A percentile compares a stretch with the other conserved stretches of the same genome.
Conservation (phyloP, 2,329 filamentous ascomycete genomes). For the Sporothrix globosa region DNA sequence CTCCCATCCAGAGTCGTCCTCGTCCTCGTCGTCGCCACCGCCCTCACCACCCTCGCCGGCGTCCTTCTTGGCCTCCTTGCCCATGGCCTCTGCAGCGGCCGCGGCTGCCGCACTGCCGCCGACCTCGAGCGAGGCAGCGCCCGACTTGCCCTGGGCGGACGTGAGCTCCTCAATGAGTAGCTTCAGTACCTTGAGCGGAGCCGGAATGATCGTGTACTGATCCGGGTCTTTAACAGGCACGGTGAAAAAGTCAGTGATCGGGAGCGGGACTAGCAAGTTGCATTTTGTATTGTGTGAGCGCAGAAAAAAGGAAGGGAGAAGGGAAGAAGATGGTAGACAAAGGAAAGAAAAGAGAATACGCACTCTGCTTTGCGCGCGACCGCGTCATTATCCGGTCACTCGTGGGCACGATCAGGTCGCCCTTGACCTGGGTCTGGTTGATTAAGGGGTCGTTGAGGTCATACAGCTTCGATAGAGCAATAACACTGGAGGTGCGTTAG, state of each 20-base stretch:
- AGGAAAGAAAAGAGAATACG: conserved; percentile 37
- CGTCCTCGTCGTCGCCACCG: conserved; percentile 55
- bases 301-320: not conserved
- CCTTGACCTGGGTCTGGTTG: conserved; percentile 80
- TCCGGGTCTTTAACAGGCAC: conserved; percentile 68
- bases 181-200: conserved; percentile 93
- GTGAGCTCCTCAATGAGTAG: conserved; percentile 90
- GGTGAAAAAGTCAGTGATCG: conserved; percentile 38
- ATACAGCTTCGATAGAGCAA: conserved; percentile 90
- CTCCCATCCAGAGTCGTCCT: conserved; percentile 81
- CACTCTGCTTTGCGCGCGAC: conserved; percentile 83
- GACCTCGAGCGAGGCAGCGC: conserved; percentile 39
- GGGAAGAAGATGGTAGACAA: conserved; percentile 32
- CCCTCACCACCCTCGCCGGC: not conserved
- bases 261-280: conserved; percentile 32
- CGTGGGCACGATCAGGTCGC: conserved; percentile 80
- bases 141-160: conserved; percentile 70
- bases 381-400: conserved; percentile 90
- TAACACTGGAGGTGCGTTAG: conserved; percentile 62
- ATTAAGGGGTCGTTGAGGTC: conserved; percentile 81
- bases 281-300: conserved; percentile 19
- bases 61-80: conserved; percentile 8
- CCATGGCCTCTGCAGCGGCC: conserved; percentile 59
- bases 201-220: conserved; percentile 83
- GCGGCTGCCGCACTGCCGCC: conserved; percentile 56